A percentile compares a stretch with the other conserved stretches of the same genome.
Evolutionary conservation across 768 basidiomycete species (phyloP).

Genomic region (Russula compacta): DNA sequence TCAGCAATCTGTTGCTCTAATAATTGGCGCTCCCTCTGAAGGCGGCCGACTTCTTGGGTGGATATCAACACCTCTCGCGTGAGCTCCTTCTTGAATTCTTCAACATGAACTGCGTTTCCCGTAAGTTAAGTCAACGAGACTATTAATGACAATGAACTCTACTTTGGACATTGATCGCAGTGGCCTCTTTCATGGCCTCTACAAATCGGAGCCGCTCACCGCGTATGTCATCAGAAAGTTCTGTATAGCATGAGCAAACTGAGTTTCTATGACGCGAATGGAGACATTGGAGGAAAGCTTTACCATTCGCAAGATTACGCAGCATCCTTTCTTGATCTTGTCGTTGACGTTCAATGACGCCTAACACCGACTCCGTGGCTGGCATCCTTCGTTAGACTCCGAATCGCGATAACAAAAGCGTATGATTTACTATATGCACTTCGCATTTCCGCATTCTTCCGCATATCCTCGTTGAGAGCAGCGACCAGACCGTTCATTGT

Average conservation of each 20-base stretch:
- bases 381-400: constrained; percentile 4
- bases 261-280: neutral
- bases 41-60: constrained; percentile 61
- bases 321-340: constrained; percentile 67
- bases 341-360: constrained; percentile 58
- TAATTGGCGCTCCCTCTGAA: constrained; percentile 55
- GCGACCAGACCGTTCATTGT: constrained; percentile 32
- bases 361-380: constrained; percentile 52
- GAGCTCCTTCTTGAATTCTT: constrained; percentile 79
- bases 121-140: constrained; percentile 9
- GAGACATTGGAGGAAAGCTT: constrained; percentile 9
- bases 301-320: constrained; percentile 55
- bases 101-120: constrained; percentile 56
- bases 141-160: constrained; percentile 8
- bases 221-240: constrained; percentile 74
- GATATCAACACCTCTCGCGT: constrained; percentile 64
- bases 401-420: neutral
- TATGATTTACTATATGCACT: constrained; percentile 30
- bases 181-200: constrained; percentile 93
- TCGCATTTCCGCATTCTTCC: constrained; percentile 32
- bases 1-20: constrained; percentile 67
- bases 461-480: constrained; percentile 36
- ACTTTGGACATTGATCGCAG: constrained; percentile 80
- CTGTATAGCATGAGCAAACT: constrained; percentile 30
- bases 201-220: constrained; percentile 82